A percentile compares a stretch with the other conserved stretches of the same genome.
Conservation (phyloP, 2,329 filamentous ascomycete species). For the Arthrobotrys conoides region DNA sequence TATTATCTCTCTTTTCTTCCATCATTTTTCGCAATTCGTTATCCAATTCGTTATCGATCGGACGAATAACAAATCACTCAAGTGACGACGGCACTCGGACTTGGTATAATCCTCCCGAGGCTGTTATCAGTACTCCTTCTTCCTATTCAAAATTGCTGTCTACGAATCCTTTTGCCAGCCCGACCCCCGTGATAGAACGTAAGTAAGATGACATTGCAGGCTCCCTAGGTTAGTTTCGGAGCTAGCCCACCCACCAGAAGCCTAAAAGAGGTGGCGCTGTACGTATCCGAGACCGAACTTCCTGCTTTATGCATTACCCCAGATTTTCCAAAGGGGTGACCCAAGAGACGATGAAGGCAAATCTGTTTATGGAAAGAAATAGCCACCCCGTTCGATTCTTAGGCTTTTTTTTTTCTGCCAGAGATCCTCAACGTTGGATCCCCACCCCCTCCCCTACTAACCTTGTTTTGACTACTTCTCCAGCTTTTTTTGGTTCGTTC, state of each 20-base stretch:
- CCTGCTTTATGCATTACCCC: conserved; percentile 61
- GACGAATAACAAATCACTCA: conserved; percentile 61
- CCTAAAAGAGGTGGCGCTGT: conserved; percentile 56
- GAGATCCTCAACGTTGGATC: conserved; percentile 31
- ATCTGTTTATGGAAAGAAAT: conserved; percentile 49
- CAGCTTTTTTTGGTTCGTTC: conserved; percentile 26
- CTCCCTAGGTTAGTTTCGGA: conserved; percentile 32
- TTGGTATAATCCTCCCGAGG: conserved; percentile 35
- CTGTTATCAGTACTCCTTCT: conserved; percentile 28
- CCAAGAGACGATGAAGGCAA: conserved; percentile 39
- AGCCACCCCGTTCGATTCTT: conserved; percentile 13
- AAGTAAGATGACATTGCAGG: conserved; percentile 41
- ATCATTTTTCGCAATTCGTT: conserved; percentile 24
- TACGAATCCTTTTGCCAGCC: conserved; percentile 44
- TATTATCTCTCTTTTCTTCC: background rate
- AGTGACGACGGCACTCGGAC: conserved; percentile 4
- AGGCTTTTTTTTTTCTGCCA: conserved; percentile 34
- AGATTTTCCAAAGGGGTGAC: conserved; percentile 57
- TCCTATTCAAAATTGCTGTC: conserved; percentile 4
- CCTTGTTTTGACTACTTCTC: conserved; percentile 50
- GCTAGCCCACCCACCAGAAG: conserved; percentile 33
- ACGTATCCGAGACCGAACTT: conserved; percentile 56
- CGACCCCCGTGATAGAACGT: conserved; percentile 43
- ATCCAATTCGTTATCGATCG: conserved; percentile 39
- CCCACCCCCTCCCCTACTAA: too few relatives aligned